These are phyloP conservation scores for Acidomyces sp. DNA, from an alignment of 495 filamentous ascomycete species.

Conservation along the genomic window DNA sequence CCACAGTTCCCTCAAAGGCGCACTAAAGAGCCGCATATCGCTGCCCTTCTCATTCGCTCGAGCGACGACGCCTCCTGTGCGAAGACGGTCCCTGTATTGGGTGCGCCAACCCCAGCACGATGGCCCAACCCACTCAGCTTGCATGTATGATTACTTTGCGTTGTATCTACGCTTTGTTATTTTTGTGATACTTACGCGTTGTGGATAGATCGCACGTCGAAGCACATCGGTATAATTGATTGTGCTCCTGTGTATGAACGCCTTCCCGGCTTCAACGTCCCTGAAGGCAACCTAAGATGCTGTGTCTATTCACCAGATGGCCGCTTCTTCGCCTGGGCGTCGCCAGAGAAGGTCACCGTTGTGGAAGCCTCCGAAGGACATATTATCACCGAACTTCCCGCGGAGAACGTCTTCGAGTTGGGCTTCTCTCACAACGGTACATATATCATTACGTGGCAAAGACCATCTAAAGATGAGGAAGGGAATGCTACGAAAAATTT, in stretches of 20 bases:
- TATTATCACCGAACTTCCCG: conserved; percentile 57
- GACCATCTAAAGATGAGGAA: conserved; percentile 77
- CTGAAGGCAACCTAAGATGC: conserved; percentile 88
- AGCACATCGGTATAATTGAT: conserved; percentile 86
- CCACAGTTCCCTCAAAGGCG: conserved; percentile 10
- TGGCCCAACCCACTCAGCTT: conserved; percentile 83
- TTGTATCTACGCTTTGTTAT: not conserved
- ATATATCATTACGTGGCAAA: conserved; percentile 93
- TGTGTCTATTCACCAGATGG: conserved; percentile 89
- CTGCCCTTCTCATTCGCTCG: not conserved
- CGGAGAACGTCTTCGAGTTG: conserved; percentile 78
- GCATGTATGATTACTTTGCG: conserved; percentile 42
- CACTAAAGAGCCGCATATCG: conserved; percentile 1
- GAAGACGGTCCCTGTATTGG: not conserved
- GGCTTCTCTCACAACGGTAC: conserved; percentile 86
- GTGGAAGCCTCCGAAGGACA: conserved; percentile 70
- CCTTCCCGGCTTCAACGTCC: conserved; percentile 70
- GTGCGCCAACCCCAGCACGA: conserved; percentile 27
- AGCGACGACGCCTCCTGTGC: not conserved
- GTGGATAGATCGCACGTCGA: conserved; percentile 71
- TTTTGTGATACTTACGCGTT: conserved; percentile 10
- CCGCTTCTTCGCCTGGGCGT: conserved; percentile 90
- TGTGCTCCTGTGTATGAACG: conserved; percentile 75
- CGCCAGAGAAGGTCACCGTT: conserved; percentile 74
- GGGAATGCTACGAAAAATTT: conserved; percentile 90